Conservation (phyloP, 495 filamentous ascomycete genomes). For the Aspergillus bridgeri region DNA sequence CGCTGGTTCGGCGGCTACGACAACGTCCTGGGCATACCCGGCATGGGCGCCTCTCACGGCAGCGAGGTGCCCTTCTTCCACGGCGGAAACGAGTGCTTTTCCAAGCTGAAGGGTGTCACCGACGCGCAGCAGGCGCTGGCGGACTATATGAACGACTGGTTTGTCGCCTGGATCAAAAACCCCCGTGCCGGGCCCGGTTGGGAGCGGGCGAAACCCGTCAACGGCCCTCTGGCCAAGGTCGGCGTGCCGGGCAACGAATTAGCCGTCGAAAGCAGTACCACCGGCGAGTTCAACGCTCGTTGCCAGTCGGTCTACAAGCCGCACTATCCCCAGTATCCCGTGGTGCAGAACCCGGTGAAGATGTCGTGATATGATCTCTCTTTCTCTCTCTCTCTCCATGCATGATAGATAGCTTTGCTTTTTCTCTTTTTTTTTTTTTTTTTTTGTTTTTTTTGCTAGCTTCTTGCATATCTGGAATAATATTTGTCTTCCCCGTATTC, state of each 20-base stretch:
- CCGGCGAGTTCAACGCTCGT: conserved; percentile 21
- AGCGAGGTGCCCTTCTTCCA: conserved; percentile 30
- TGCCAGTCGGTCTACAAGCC: conserved; percentile 23
- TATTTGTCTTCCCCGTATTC: too few relatives aligned
- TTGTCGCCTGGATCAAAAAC: conserved; percentile 25
- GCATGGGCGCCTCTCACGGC: conserved; percentile 22
- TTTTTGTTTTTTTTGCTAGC: too few relatives aligned
- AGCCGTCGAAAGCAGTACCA: conserved; percentile 17
- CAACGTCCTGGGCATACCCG: conserved; percentile 18
- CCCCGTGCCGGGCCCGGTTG: conserved; percentile 24
- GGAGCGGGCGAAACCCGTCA: conserved; percentile 15
- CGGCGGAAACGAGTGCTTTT: conserved; percentile 28
- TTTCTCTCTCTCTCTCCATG: background rate
- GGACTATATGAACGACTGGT: conserved; percentile 26
- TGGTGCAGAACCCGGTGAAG: conserved; percentile 19
- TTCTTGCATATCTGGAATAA: too few relatives aligned
- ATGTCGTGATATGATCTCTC: conserved; percentile 3
- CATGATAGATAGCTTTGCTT: background rate
- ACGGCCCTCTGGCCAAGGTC: conserved; percentile 22
- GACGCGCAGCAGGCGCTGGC: conserved; percentile 20
- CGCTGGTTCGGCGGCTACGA: conserved; percentile 27
- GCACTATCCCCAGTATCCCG: conserved; percentile 21
- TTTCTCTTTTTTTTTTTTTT: background rate
- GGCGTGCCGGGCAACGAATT: conserved; percentile 23
- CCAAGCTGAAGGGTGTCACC: conserved; percentile 16